Percentiles rank a stretch among this genome's conserved stretches.
Conservation (phyloP, 2,329 filamentous ascomycete species). For the Penicillium thymicola region DNA sequence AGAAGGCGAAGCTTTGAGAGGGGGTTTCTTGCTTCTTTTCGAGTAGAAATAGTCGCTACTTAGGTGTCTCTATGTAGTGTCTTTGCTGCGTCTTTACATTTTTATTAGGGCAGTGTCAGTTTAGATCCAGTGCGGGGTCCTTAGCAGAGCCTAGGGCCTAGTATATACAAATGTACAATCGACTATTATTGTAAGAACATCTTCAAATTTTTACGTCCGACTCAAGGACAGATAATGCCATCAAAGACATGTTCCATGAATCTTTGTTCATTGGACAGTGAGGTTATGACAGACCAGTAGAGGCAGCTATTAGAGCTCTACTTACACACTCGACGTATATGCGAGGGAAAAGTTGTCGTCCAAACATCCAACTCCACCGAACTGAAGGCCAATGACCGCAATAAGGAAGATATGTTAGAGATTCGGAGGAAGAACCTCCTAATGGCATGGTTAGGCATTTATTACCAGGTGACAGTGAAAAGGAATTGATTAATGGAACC, state of each 20-base stretch:
- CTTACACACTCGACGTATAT: slow-evolving; percentile 64
- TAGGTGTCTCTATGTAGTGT: background rate
- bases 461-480: background rate
- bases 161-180: background rate
- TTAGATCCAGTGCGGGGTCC: background rate
- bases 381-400: too few relatives aligned
- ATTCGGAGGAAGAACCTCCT: too few relatives aligned
- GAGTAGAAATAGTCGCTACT: background rate
- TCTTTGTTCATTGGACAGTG: too few relatives aligned
- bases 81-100: background rate
- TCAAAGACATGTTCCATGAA: too few relatives aligned
- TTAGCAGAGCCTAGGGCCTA: background rate
- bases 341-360: slow-evolving; percentile 49
- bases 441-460: background rate
- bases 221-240: too few relatives aligned
- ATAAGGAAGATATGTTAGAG: too few relatives aligned
- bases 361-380: slow-evolving; percentile 29
- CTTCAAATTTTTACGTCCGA: background rate
- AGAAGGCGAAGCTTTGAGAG: slow-evolving; percentile 55
- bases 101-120: background rate
- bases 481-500: background rate
- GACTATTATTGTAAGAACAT: background rate
- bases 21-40: background rate
- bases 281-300: too few relatives aligned
- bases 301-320: slow-evolving; percentile 53